These are phyloP conservation scores for Nissolia schottii DNA, from an alignment of 306 rosid species.

Conservation along the genomic window DNA sequence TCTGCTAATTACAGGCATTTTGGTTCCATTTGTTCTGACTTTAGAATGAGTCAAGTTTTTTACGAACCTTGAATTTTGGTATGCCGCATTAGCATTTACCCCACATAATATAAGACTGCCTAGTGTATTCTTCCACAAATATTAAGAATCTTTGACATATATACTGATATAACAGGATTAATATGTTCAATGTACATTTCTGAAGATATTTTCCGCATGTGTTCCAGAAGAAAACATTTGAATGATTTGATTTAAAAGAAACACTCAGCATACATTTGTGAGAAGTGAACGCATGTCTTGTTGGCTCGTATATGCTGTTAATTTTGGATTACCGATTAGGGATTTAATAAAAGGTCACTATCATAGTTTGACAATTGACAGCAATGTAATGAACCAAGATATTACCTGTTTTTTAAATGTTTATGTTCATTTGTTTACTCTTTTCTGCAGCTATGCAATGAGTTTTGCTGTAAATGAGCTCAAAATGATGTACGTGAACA, in stretches of 20 bases:
- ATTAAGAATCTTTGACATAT: background rate
- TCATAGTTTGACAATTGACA: background rate
- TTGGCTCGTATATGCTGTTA: background rate
- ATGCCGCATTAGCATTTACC: constrained; percentile 10
- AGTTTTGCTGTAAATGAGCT: constrained; percentile 74
- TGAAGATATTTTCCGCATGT: background rate
- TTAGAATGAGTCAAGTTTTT: background rate
- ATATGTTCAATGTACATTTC: background rate
- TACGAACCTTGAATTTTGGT: background rate
- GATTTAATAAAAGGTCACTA: background rate
- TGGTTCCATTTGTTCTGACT: constrained; percentile 1
- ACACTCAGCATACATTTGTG: background rate
- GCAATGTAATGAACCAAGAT: constrained; percentile 5
- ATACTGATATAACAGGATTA: background rate
- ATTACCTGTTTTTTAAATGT: background rate
- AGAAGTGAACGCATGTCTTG: constrained; percentile 1
- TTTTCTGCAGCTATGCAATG: constrained; percentile 72
- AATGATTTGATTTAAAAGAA: constrained; percentile 15
- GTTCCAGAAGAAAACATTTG: constrained; percentile 7
- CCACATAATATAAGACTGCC: background rate
- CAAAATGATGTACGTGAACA: constrained; percentile 60
- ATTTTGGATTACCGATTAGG: background rate
- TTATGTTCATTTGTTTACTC: constrained; percentile 3
- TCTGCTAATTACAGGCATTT: constrained; percentile 12
- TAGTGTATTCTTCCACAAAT: background rate